Evolutionary conservation across 805 yeast species (phyloP).

Genomic region (Ogataea angusta): DNA sequence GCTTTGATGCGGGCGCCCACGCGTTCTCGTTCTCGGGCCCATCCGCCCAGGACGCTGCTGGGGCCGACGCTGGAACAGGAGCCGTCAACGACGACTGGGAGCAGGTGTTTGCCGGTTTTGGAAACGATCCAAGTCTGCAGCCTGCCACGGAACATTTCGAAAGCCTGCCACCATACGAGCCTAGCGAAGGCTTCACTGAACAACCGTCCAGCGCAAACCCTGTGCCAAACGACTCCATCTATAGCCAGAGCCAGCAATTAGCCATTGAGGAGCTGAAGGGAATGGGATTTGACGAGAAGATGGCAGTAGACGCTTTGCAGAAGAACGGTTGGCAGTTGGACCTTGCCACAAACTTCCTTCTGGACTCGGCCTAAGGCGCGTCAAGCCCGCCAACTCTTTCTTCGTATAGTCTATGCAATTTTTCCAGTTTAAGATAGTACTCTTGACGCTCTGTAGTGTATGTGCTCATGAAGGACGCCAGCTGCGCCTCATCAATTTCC

Average conservation of each 20-base stretch:
- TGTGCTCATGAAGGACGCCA: constrained; percentile 36
- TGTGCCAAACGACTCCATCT: constrained; percentile 9
- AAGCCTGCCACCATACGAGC: constrained; percentile 19
- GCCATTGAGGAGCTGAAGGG: constrained; percentile 78
- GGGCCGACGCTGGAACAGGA: constrained; percentile 37
- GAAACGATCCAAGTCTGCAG: constrained; percentile 43
- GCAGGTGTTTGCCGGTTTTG: constrained; percentile 86
- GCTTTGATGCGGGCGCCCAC: constrained; percentile 21
- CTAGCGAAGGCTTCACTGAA: constrained; percentile 10
- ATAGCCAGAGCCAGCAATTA: constrained; percentile 32
- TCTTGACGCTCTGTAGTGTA: constrained; percentile 40
- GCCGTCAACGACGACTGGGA: constrained; percentile 83
- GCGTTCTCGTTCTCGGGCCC: constrained; percentile 28
- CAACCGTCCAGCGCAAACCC: neutral
- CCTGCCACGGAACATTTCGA: constrained; percentile 16
- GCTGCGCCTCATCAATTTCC: constrained; percentile 28
- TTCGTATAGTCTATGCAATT: constrained; percentile 45
- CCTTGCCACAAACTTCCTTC: constrained; percentile 80
- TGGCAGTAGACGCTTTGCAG: constrained; percentile 66
- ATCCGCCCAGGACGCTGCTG: constrained; percentile 4
- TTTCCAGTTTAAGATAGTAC: constrained; percentile 45
- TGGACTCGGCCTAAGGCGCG: constrained; percentile 58
- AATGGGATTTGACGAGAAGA: constrained; percentile 79
- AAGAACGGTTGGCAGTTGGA: constrained; percentile 72
- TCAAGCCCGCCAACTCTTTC: constrained; percentile 37